Evolutionary conservation across 23 red algal genomes (phyloP), one percentile per base, ranked within the genome.

Genomic region (Agarophyton chilense): DNA sequence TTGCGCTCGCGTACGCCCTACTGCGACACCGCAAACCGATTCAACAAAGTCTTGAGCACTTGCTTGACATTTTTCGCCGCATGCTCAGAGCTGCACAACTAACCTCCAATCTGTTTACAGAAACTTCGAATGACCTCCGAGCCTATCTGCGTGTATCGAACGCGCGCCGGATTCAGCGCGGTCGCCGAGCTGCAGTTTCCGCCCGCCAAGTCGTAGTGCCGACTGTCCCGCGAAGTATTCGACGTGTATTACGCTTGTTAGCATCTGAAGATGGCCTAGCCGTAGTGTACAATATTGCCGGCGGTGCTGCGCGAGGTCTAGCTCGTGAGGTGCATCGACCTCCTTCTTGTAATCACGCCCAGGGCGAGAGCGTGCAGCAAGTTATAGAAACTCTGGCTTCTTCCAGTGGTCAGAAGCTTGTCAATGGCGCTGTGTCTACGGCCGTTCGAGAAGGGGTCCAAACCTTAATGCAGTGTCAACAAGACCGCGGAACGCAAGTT

Each of bases 391-490:
- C 62, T 31, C 82, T 87, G 10, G 82, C 62, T 12, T 73, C 82
- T 14, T 42, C 82, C 6, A 35, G 57, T 21, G 82, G 82, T n/a
- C 64, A 72, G 34, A 39, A 41, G 35, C 32, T 87, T 18, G 82
- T 74, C 82, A 56, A 54, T 64, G 64, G 52, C 31, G 62, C 64
- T 17, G 50, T 87, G 25, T 71, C 43, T 8, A 87, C 82, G 19
- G 82, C 82, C 19, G 82, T 87, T 43, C 82, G 82, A 6, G 82
- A 87, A 52, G 65, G 56, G 10, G 38, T 87, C 22, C 21, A 61
- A 5, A 74, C 82, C 25, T 54, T 87, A 31, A 19, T 49, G 0
- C 35, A 67, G 14, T 33, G 13, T 13, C 49, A 83, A 47, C 45
- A 29, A 9, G 17, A 60, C 1, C 10, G 49, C 33, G 56, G 10